These are phyloP conservation scores for Penicillium sp. DNA, from an alignment of 2,329 filamentous ascomycete genomes.

Conservation along the genomic window DNA sequence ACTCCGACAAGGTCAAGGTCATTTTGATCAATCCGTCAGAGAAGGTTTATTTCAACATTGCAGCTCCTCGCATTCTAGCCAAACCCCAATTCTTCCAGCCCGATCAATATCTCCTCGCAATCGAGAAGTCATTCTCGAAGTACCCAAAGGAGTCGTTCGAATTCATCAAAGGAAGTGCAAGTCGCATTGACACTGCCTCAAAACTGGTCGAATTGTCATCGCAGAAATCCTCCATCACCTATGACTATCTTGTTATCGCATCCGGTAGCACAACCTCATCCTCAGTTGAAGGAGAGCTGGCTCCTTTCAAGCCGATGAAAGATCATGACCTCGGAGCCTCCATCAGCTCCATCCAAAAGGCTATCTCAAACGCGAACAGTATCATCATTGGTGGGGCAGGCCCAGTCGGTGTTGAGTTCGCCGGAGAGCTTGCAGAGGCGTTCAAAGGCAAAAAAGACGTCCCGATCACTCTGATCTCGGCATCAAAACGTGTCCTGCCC, in stretches of 20 bases:
- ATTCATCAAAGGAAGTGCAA: constrained; percentile 5
- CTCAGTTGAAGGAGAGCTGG: not conserved
- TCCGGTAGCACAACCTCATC: constrained; percentile 6
- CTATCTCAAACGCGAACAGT: not conserved
- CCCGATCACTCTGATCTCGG: not conserved
- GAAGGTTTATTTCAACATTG: constrained; percentile 7
- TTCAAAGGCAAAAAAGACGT: not conserved
- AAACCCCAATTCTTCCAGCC: constrained; percentile 1
- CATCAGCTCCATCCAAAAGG: not conserved
- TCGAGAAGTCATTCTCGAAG: not conserved
- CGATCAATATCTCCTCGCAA: not conserved
- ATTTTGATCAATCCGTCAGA: constrained; percentile 5
- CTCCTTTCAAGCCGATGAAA: constrained; percentile 1
- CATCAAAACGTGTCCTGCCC: not conserved
- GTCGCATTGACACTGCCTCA: not conserved
- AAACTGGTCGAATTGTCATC: not conserved
- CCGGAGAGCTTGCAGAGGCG: constrained; percentile 5
- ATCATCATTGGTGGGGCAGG: constrained; percentile 6
- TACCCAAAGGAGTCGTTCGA: constrained; percentile 1
- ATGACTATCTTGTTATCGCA: constrained; percentile 8
- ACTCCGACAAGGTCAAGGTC: not conserved
- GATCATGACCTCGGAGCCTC: not conserved
- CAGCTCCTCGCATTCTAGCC: constrained; percentile 1
- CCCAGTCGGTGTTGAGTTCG: constrained; percentile 5
- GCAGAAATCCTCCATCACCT: not conserved